A percentile compares a stretch with the other conserved stretches of the same genome.
Evolutionary conservation across 2,329 filamentous ascomycete species (phyloP).

Genomic region (Diplodia mutila): DNA sequence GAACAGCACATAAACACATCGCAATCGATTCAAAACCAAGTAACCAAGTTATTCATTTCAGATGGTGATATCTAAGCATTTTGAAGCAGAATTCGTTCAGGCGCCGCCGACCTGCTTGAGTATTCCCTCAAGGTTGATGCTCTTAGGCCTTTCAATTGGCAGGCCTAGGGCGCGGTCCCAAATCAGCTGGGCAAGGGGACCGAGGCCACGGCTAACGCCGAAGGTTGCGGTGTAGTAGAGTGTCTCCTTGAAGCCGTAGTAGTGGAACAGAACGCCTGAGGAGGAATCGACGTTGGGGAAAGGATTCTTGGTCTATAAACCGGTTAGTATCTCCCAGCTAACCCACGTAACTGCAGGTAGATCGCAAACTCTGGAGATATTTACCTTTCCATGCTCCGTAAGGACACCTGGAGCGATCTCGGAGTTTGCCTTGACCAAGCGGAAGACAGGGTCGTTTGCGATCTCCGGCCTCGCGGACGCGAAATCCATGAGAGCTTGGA

Average conservation of each 20-base stretch:
- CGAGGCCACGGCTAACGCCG: constrained; percentile 72
- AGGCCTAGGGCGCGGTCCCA: constrained; percentile 94
- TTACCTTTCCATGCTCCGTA: constrained; percentile 86
- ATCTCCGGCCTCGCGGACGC: constrained; percentile 84
- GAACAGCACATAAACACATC: too few relatives aligned
- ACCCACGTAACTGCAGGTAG: background rate
- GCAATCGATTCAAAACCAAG: background rate
- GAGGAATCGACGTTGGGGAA: constrained; percentile 96
- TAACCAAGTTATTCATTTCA: background rate
- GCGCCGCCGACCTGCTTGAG: constrained; percentile 58
- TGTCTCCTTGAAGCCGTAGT: constrained; percentile 97
- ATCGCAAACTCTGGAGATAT: constrained; percentile 16
- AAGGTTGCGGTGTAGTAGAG: constrained; percentile 85
- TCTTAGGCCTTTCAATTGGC: constrained; percentile 97
- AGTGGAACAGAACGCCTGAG: constrained; percentile 94
- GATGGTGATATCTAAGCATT: background rate
- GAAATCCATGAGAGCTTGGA: constrained; percentile 96
- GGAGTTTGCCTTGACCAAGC: constrained; percentile 90
- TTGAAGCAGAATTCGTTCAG: background rate
- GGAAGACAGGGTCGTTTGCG: constrained; percentile 84
- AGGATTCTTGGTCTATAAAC: constrained; percentile 81
- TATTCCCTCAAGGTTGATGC: constrained; percentile 87
- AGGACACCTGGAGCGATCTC: constrained; percentile 88
- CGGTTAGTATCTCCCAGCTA: background rate
- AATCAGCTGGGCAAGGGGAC: constrained; percentile 89